Percentiles rank a stretch among this genome's conserved stretches.
Conservation (phyloP, 306 rosid genomes). For the Cicer pinnatifidum region DNA sequence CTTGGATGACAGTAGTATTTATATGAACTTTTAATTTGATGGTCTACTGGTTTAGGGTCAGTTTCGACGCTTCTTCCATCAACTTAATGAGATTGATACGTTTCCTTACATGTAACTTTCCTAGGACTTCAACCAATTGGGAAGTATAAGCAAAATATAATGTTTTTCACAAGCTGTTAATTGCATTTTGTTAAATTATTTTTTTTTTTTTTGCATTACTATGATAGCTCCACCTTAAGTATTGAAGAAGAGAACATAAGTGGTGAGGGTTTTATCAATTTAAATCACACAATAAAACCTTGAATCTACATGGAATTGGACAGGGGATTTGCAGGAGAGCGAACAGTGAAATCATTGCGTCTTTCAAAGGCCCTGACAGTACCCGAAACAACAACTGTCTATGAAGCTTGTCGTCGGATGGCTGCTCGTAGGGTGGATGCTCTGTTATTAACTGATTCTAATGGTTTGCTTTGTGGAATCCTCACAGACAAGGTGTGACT, state of each 20-base stretch:
- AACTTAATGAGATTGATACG: conserved; percentile 36
- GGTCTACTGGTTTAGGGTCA: conserved; percentile 21
- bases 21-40: conserved; percentile 17
- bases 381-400: conserved; percentile 80
- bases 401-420: conserved; percentile 95
- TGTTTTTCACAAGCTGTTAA: conserved; percentile 34
- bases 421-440: conserved; percentile 97
- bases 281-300: conserved; percentile 11
- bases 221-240: conserved; percentile 11
- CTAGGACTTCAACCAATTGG: background rate
- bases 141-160: background rate
- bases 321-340: conserved; percentile 80
- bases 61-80: background rate
- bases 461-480: conserved; percentile 93
- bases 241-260: conserved; percentile 28
- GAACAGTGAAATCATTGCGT: conserved; percentile 87
- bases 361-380: conserved; percentile 89
- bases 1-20: conserved; percentile 24
- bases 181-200: conserved; percentile 17
- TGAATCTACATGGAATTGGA: conserved; percentile 48
- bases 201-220: background rate
- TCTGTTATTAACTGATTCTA: conserved; percentile 83
- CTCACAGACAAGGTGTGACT: conserved; percentile 89
- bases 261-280: conserved; percentile 35
- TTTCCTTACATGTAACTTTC: background rate